Evolutionary conservation across 371 early-diverging fungal genomes (phyloP).

Genomic region (Mucor lusitanicus): DNA sequence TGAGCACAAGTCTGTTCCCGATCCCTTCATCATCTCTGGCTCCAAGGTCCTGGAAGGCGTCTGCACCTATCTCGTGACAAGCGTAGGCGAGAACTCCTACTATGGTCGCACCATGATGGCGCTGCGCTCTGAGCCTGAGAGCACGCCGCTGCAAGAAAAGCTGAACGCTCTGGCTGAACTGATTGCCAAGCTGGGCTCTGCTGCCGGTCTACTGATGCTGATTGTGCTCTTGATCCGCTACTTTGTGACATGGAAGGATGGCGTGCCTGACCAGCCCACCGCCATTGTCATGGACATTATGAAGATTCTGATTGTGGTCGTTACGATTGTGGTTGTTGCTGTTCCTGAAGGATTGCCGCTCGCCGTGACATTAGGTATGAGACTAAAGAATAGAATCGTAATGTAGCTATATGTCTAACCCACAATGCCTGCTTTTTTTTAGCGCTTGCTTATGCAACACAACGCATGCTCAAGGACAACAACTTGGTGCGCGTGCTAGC

Average conservation of each 20-base stretch:
- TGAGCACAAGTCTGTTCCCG: constrained; percentile 29
- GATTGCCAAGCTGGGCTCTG: constrained; percentile 72
- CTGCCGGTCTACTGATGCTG: constrained; percentile 69
- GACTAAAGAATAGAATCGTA: too few species aligned
- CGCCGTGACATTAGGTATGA: constrained; percentile 63
- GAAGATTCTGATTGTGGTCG: constrained; percentile 65
- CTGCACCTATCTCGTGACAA: constrained; percentile 69
- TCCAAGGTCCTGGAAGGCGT: constrained; percentile 80
- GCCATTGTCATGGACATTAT: constrained; percentile 48
- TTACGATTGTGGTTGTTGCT: constrained; percentile 72
- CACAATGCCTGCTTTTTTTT: background rate
- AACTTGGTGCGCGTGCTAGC: constrained; percentile 82
- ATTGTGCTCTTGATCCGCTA: constrained; percentile 65
- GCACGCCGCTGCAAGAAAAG: constrained; percentile 74
- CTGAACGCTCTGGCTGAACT: constrained; percentile 66
- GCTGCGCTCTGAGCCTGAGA: constrained; percentile 53
- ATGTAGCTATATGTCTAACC: too few species aligned
- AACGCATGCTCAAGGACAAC: constrained; percentile 82
- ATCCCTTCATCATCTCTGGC: constrained; percentile 77
- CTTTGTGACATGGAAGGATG: constrained; percentile 45
- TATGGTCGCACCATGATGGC: constrained; percentile 82
- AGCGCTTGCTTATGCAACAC: constrained; percentile 70
- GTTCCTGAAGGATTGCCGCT: constrained; percentile 76
- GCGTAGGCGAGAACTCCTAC: constrained; percentile 72
- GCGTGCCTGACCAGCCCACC: constrained; percentile 24